Evolutionary conservation across 2,329 filamentous ascomycete genomes (phyloP).

Genomic region (Microcera coccophila): DNA sequence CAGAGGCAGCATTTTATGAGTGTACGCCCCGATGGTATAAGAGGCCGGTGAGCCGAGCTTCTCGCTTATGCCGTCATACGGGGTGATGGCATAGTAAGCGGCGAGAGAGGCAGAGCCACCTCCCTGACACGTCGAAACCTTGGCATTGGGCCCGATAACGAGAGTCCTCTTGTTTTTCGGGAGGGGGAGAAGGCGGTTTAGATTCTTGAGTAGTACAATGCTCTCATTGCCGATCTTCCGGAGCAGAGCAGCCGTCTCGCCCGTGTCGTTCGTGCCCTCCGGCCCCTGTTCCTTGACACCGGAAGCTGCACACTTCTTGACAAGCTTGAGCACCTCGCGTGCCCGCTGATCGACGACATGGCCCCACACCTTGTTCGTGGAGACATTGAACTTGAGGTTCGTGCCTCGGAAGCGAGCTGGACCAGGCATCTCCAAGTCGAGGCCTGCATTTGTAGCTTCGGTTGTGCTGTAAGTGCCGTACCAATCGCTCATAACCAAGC

Average conservation of each 20-base stretch:
- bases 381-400: conserved; percentile 48
- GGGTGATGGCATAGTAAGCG: conserved; percentile 66
- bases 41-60: conserved; percentile 42
- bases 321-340: conserved; percentile 54
- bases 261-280: conserved; percentile 54
- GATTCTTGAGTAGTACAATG: conserved; percentile 71
- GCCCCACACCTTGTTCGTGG: conserved; percentile 53
- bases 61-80: conserved; percentile 64
- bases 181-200: conserved; percentile 59
- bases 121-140: conserved; percentile 55
- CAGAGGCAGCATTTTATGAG: conserved; percentile 60
- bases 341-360: conserved; percentile 56
- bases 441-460: conserved; percentile 47
- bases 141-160: conserved; percentile 56
- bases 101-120: conserved; percentile 61
- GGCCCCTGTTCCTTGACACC: conserved; percentile 53
- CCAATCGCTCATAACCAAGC: conserved; percentile 59
- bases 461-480: conserved; percentile 54
- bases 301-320: conserved; percentile 53
- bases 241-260: conserved; percentile 60
- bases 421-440: conserved; percentile 60
- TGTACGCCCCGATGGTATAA: conserved; percentile 60
- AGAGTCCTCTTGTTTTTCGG: conserved; percentile 59
- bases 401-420: conserved; percentile 50
- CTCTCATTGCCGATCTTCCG: conserved; percentile 64